phyloP scores from a whole-genome alignment of 2,329 filamentous ascomycete genomes.

The Cladosporium sp. region DNA sequence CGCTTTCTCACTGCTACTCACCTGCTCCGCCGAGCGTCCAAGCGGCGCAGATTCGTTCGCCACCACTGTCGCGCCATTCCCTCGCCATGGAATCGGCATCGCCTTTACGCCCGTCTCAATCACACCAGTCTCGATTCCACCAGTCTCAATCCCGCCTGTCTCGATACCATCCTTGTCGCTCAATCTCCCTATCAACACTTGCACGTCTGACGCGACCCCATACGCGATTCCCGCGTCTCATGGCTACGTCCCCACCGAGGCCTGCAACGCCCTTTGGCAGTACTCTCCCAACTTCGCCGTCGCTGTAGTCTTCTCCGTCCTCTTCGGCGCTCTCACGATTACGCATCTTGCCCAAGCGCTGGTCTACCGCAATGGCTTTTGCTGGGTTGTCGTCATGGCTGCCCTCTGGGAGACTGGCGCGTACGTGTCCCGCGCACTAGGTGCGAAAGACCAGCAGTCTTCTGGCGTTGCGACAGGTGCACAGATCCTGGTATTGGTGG shows the following conservation, averaged over 20 bases:
- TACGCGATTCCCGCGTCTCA: neutral
- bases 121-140: neutral
- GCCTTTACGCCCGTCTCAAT: neutral
- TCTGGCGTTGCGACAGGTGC: slow-evolving; percentile 35
- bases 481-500: slow-evolving; percentile 48
- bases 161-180: neutral
- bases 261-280: slow-evolving; percentile 38
- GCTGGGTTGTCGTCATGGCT: slow-evolving; percentile 49
- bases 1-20: neutral
- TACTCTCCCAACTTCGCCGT: slow-evolving; percentile 25
- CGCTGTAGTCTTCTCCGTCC: slow-evolving; percentile 2
- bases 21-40: neutral
- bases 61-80: neutral
- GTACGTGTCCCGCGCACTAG: slow-evolving; percentile 43
- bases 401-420: slow-evolving; percentile 44
- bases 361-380: slow-evolving; percentile 41
- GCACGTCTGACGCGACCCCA: neutral
- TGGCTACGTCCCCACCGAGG: slow-evolving; percentile 39
- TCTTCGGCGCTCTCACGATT: slow-evolving; percentile 1
- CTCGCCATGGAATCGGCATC: neutral
- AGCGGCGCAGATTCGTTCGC: neutral
- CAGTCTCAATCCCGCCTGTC: neutral
- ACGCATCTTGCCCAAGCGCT: slow-evolving; percentile 17
- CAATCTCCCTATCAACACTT: neutral
- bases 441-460: slow-evolving; percentile 43